Evolutionary conservation across 1,139 yeast species (phyloP).

Genomic region (Sugiyamaella novakii): DNA sequence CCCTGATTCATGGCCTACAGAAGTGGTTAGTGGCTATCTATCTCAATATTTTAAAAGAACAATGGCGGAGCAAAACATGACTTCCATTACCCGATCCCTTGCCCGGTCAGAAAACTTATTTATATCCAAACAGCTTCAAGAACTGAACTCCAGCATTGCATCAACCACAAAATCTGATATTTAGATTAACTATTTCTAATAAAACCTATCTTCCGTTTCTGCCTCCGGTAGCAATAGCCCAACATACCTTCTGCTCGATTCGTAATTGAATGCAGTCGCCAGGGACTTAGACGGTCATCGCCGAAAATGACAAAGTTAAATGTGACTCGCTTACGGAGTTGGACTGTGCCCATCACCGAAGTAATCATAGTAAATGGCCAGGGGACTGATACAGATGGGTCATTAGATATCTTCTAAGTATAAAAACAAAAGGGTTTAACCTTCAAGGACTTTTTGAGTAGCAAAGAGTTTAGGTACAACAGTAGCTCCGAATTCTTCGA

Average conservation of each 20-base stretch:
- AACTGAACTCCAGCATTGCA: slow-evolving; percentile 12
- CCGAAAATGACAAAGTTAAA: too few species aligned
- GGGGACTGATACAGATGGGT: too few species aligned
- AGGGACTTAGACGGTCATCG: too few species aligned
- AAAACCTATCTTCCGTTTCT: background rate
- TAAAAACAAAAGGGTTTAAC: slow-evolving; percentile 2
- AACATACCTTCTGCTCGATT: too few species aligned
- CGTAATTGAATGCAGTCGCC: too few species aligned
- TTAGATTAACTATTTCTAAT: background rate
- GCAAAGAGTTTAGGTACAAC: slow-evolving; percentile 64
- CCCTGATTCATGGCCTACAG: slow-evolving; percentile 44
- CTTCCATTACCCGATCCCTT: slow-evolving; percentile 30
- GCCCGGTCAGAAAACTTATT: slow-evolving; percentile 35
- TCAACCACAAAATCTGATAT: slow-evolving; percentile 7
- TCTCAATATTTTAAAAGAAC: slow-evolving; percentile 30
- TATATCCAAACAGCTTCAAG: slow-evolving; percentile 25
- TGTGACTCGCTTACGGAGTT: too few species aligned
- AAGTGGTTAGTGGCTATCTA: slow-evolving; percentile 37
- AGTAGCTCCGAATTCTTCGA: slow-evolving; percentile 62
- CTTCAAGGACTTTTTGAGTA: slow-evolving; percentile 46
- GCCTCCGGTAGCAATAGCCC: slow-evolving; percentile 2
- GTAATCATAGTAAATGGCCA: background rate
- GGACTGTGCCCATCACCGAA: too few species aligned
- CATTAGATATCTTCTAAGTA: slow-evolving; percentile 12
- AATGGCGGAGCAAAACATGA: slow-evolving; percentile 31